Conservation (phyloP, 495 filamentous ascomycete species). For the Neurospora sp. region DNA sequence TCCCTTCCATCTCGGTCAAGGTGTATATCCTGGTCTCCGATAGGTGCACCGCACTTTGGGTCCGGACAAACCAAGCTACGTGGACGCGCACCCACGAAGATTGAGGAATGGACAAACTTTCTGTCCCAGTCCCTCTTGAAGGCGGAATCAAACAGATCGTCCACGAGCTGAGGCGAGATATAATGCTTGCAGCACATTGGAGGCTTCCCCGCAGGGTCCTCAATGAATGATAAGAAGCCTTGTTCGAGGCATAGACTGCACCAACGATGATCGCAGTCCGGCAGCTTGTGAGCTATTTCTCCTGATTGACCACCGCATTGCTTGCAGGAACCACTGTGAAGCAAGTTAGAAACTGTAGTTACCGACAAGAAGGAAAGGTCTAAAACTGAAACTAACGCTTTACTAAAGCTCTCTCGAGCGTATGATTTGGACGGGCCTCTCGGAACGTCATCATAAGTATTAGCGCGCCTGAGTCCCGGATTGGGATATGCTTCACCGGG, state of each 20-base stretch:
- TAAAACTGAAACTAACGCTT: background rate
- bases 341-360: background rate
- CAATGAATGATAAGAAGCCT: conserved; percentile 61
- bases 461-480: background rate
- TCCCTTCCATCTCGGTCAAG: conserved; percentile 35
- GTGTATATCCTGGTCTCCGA: conserved; percentile 56
- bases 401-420: background rate
- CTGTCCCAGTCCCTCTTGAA: conserved; percentile 72
- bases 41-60: conserved; percentile 58
- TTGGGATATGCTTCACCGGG: background rate
- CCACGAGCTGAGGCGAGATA: conserved; percentile 68
- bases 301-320: background rate
- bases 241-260: conserved; percentile 63
- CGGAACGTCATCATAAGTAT: background rate
- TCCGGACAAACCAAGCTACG: conserved; percentile 18
- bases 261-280: conserved; percentile 61
- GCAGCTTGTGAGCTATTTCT: conserved; percentile 4
- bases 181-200: conserved; percentile 66
- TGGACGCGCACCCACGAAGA: conserved; percentile 64
- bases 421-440: background rate
- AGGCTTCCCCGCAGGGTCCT: conserved; percentile 69
- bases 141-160: conserved; percentile 55
- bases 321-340: background rate
- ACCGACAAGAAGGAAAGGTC: background rate
- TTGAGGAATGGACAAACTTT: conserved; percentile 65